phyloP scores from a whole-genome alignment of 2,329 filamentous ascomycete genomes.

The Cladophialophora bantiana region DNA sequence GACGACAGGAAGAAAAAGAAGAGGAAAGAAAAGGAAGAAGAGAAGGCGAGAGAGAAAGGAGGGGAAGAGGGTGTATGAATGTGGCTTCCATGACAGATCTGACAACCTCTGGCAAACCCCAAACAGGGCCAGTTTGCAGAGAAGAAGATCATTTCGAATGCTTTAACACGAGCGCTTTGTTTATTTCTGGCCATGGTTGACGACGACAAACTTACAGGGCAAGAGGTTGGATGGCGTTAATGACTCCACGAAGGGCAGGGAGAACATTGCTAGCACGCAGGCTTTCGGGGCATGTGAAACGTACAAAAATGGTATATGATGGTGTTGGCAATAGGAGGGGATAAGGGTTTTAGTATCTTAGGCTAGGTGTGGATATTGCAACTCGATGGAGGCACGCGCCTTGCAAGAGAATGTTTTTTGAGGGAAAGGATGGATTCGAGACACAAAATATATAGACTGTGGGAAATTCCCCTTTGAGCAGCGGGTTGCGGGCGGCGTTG shows the following conservation, averaged over 20 bases:
- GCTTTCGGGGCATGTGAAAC: background rate
- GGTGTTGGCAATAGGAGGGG: too few relatives aligned
- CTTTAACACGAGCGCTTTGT: background rate
- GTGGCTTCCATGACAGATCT: too few relatives aligned
- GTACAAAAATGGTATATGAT: background rate
- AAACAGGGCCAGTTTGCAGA: background rate
- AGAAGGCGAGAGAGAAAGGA: slow-evolving; percentile 29
- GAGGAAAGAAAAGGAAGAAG: slow-evolving; percentile 40
- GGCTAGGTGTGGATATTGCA: too few relatives aligned
- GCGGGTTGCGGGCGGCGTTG: too few relatives aligned
- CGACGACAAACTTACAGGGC: background rate
- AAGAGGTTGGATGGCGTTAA: background rate
- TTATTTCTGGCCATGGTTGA: background rate
- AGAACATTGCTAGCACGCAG: background rate
- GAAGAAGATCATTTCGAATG: background rate
- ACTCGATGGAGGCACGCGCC: too few relatives aligned
- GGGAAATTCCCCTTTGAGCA: too few relatives aligned
- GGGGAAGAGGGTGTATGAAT: slow-evolving; percentile 24
- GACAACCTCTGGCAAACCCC: too few relatives aligned
- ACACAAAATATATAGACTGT: too few relatives aligned
- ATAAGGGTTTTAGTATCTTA: too few relatives aligned
- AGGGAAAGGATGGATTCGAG: too few relatives aligned
- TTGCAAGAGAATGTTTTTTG: too few relatives aligned
- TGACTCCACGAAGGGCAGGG: background rate
- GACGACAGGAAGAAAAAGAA: slow-evolving; percentile 57